Conservation (phyloP, 2,329 filamentous ascomycete genomes). For the Blumeria hordei region DNA sequence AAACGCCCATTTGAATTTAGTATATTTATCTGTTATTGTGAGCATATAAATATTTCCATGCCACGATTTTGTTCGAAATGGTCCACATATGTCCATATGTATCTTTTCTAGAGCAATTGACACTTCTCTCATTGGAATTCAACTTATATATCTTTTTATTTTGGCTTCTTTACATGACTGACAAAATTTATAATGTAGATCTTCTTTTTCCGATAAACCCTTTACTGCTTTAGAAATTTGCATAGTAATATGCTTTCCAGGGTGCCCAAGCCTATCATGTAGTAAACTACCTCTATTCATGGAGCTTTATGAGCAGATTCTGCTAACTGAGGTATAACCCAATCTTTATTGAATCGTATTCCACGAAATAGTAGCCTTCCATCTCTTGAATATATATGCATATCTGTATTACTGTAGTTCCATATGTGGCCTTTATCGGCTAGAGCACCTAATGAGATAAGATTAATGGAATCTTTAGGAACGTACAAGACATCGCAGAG, state of each 20-base stretch:
- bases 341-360: neutral
- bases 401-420: neutral
- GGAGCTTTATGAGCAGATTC: neutral
- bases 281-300: neutral
- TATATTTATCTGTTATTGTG: neutral
- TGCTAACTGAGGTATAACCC: neutral
- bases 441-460: neutral
- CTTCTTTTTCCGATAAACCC: too few relatives aligned
- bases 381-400: neutral
- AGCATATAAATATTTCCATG: neutral
- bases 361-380: constrained; percentile 1
- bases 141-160: too few relatives aligned
- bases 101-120: neutral
- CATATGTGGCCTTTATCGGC: neutral
- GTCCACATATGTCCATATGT: neutral
- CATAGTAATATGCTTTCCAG: too few relatives aligned
- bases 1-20: neutral
- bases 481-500: neutral
- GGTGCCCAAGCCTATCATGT: too few relatives aligned
- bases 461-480: neutral
- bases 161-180: too few relatives aligned
- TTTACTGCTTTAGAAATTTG: too few relatives aligned
- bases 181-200: too few relatives aligned
- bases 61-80: neutral
- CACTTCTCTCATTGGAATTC: too few relatives aligned